phyloP scores from a whole-genome alignment of 1,284 basidiomycete species.

The Tilletiaria anomala region DNA sequence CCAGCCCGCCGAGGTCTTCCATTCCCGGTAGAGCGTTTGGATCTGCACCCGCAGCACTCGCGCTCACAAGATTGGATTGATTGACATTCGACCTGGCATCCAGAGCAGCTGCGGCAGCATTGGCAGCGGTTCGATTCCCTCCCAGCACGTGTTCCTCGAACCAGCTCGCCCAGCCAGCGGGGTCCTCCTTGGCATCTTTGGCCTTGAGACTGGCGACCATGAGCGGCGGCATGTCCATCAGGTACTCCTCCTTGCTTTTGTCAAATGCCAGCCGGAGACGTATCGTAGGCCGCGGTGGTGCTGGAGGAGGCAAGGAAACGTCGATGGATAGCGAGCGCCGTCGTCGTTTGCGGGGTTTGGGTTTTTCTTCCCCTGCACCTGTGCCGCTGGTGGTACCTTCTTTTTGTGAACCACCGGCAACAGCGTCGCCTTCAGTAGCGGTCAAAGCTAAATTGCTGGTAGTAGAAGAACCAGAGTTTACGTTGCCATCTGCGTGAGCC shows the following conservation, averaged over 20 bases:
- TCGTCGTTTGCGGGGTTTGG: slow-evolving; percentile 3
- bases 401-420: too few species aligned
- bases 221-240: slow-evolving; percentile 25
- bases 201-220: slow-evolving; percentile 18
- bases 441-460: too few species aligned
- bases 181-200: slow-evolving; percentile 12
- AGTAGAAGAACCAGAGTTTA: too few species aligned
- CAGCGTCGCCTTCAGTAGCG: too few species aligned
- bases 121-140: slow-evolving; percentile 5
- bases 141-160: slow-evolving; percentile 9
- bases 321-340: slow-evolving; percentile 1
- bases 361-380: too few species aligned
- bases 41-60: not conserved
- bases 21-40: slow-evolving; percentile 10
- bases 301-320: slow-evolving; percentile 1
- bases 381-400: too few species aligned
- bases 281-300: slow-evolving; percentile 12
- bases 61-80: too few species aligned
- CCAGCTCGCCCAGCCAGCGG: slow-evolving; percentile 35
- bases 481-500: too few species aligned
- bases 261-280: slow-evolving; percentile 5
- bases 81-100: too few species aligned
- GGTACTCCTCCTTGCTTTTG: slow-evolving; percentile 15
- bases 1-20: slow-evolving; percentile 17
- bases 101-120: not conserved